Evolutionary conservation across 805 yeast species (phyloP).

Genomic region (Ogataea glucozyma): DNA sequence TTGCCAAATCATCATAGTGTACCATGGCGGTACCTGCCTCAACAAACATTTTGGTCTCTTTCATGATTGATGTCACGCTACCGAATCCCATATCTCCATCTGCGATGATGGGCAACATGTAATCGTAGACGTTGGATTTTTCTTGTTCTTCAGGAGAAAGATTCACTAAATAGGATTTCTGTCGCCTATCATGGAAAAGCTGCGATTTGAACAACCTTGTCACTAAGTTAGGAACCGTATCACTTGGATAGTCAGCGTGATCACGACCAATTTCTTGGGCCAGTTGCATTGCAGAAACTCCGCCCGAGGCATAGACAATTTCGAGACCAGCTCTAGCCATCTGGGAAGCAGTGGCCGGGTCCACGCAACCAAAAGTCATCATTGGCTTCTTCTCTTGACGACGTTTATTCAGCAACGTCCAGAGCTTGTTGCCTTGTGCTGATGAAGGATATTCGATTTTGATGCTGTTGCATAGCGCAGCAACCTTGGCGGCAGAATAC

Average conservation of each 20-base stretch:
- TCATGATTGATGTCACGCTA: conserved; percentile 62
- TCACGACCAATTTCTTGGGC: conserved; percentile 67
- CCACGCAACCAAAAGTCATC: conserved; percentile 60
- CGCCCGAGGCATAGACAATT: conserved; percentile 57
- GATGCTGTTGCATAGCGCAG: conserved; percentile 52
- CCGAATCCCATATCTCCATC: conserved; percentile 73
- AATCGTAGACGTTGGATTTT: conserved; percentile 41
- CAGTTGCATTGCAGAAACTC: conserved; percentile 59
- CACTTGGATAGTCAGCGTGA: conserved; percentile 69
- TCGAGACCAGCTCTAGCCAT: conserved; percentile 50
- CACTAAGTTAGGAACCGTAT: conserved; percentile 68
- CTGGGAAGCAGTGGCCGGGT: conserved; percentile 64
- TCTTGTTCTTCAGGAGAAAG: conserved; percentile 15
- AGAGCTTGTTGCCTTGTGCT: conserved; percentile 53
- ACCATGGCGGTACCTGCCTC: conserved; percentile 69
- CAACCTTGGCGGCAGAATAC: conserved; percentile 53
- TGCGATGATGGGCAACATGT: conserved; percentile 61
- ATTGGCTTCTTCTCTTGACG: conserved; percentile 46
- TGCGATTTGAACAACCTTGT: conserved; percentile 61
- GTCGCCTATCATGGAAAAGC: conserved; percentile 52
- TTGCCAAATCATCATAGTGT: conserved; percentile 63
- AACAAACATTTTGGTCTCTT: conserved; percentile 63
- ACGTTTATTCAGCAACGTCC: conserved; percentile 43
- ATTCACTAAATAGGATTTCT: conserved; percentile 19
- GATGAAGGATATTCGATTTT: conserved; percentile 47